phyloP scores from a whole-genome alignment of 495 filamentous ascomycete species.

The Aspergillus sclerotiicarbonarius region DNA sequence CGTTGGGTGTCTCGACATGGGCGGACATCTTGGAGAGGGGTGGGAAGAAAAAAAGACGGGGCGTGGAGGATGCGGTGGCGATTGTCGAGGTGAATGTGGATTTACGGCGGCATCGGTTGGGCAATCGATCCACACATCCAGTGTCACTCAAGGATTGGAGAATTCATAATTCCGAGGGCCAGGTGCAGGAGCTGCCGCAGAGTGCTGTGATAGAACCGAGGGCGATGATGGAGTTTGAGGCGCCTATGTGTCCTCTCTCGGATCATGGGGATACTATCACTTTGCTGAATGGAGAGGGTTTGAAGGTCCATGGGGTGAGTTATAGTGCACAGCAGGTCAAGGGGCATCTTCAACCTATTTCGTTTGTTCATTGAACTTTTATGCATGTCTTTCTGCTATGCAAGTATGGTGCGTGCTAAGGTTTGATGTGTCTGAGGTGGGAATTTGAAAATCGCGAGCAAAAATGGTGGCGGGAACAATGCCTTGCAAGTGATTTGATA shows the following conservation, averaged over 20 bases:
- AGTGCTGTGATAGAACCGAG: constrained; percentile 8
- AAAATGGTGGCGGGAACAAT: too few species aligned
- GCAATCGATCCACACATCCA: constrained; percentile 12
- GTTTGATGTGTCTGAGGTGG: too few species aligned
- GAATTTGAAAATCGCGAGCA: too few species aligned
- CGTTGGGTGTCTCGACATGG: neutral
- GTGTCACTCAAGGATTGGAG: constrained; percentile 18
- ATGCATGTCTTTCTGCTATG: too few species aligned
- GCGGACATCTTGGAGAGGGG: neutral
- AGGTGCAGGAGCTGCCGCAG: constrained; percentile 12
- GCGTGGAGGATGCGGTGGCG: constrained; percentile 5
- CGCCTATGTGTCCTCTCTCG: constrained; percentile 10
- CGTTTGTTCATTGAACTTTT: neutral
- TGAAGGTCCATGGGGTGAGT: constrained; percentile 24
- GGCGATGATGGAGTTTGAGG: constrained; percentile 3
- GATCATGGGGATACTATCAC: constrained; percentile 18
- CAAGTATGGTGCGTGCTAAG: too few species aligned
- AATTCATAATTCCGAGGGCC: constrained; percentile 15
- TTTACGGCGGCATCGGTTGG: constrained; percentile 7
- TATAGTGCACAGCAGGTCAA: constrained; percentile 4
- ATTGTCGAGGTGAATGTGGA: neutral
- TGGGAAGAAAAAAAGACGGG: neutral
- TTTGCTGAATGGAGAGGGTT: constrained; percentile 18
- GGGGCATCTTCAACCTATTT: neutral
- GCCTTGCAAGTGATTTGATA: too few species aligned